These are phyloP conservation scores for Sequoiadendron giganteum DNA, from an alignment of 75 land plant genomes.

Conservation along the genomic window DNA sequence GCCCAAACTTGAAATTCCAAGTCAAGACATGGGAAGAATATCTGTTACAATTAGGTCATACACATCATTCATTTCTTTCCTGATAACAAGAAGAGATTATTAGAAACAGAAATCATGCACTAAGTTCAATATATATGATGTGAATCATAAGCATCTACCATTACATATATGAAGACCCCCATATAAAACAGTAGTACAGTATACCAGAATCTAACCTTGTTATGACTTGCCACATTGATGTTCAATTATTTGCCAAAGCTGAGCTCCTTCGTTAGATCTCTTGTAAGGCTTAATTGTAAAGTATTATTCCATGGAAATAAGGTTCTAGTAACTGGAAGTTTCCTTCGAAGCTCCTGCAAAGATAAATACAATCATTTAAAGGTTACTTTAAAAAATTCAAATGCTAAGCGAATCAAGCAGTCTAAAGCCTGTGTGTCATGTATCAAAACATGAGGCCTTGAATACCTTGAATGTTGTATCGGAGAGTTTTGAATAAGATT, in stretches of 20 bases:
- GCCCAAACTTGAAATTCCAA: neutral
- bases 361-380: neutral
- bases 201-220: neutral
- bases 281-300: slow-evolving; percentile 74
- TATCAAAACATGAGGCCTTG: neutral
- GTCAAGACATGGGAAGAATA: neutral
- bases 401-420: neutral
- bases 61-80: neutral
- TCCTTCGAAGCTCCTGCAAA: slow-evolving; percentile 89
- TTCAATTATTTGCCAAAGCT: slow-evolving; percentile 45
- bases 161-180: neutral
- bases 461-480: slow-evolving; percentile 95
- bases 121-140: neutral
- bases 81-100: neutral
- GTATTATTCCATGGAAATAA: slow-evolving; percentile 95
- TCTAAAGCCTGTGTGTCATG: neutral
- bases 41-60: neutral
- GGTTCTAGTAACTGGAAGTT: slow-evolving; percentile 93
- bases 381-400: neutral
- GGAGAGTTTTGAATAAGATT: slow-evolving; percentile 76
- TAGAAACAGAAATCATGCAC: neutral
- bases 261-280: slow-evolving; percentile 73
- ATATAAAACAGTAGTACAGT: neutral
- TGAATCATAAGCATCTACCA: neutral
- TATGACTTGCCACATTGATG: neutral